Evolutionary conservation across 2,329 filamentous ascomycete species (phyloP).

Genomic region (Ciborinia camelliae): DNA sequence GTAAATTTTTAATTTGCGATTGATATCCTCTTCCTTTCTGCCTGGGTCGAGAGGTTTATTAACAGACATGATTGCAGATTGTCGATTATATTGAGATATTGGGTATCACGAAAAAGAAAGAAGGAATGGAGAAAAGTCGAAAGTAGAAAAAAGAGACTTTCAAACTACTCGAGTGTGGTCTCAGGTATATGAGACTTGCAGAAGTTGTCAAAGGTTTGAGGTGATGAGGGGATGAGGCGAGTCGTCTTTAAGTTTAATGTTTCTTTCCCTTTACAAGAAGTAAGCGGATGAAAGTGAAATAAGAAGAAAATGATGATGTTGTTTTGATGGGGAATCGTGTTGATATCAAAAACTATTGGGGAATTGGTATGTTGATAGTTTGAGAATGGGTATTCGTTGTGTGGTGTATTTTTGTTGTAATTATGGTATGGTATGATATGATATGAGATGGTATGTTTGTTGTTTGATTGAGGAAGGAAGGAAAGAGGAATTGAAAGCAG

Average conservation of each 20-base stretch:
- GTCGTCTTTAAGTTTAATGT: not conserved
- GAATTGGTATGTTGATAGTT: not conserved
- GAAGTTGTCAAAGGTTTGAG: conserved; percentile 9
- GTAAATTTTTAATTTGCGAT: conserved; percentile 91
- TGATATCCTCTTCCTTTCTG: conserved; percentile 58
- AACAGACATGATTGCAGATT: conserved; percentile 29
- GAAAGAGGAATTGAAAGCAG: not conserved
- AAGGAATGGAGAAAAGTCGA: not conserved
- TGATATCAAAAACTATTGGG: not conserved
- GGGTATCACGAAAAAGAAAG: conserved; percentile 28
- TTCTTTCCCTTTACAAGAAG: too few species aligned
- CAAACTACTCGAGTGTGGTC: not conserved
- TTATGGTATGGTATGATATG: not conserved
- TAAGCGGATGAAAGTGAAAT: not conserved
- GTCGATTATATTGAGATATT: conserved; percentile 6
- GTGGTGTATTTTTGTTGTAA: not conserved
- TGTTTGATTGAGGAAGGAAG: not conserved
- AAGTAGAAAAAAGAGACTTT: not conserved
- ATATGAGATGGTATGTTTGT: not conserved
- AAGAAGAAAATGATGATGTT: not conserved
- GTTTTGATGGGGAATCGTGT: not conserved
- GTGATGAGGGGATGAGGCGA: not conserved
- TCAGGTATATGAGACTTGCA: not conserved
- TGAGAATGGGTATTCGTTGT: not conserved
- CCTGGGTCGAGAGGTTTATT: conserved; percentile 34